Conservation (phyloP, 1,139 yeast genomes). For the Saccharomyces hybrid region DNA sequence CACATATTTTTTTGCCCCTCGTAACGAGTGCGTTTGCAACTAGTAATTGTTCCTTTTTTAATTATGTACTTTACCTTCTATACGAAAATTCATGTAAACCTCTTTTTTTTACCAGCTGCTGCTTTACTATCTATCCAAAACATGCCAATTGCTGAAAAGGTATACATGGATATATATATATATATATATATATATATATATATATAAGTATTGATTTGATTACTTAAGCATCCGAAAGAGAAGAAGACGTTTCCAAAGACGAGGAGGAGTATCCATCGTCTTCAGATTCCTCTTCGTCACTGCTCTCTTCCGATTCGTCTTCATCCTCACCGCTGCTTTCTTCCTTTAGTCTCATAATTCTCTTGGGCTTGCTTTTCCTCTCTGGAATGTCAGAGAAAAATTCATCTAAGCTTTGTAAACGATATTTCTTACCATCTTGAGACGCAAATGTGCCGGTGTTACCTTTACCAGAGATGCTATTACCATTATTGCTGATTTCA, state of each 20-base stretch:
- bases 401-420: constrained; percentile 75
- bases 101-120: not conserved
- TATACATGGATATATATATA: not conserved
- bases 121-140: not conserved
- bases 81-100: not conserved
- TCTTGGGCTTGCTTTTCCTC: constrained; percentile 21
- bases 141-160: not conserved
- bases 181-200: not conserved
- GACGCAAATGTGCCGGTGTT: constrained; percentile 2
- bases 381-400: constrained; percentile 58
- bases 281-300: constrained; percentile 24
- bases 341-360: constrained; percentile 31
- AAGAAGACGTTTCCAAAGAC: not conserved
- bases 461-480: not conserved
- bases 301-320: constrained; percentile 31
- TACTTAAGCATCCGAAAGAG: not conserved
- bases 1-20: not conserved
- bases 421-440: constrained; percentile 36
- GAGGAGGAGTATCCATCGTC: not conserved
- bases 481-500: not conserved
- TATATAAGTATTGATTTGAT: not conserved
- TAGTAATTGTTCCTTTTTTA: constrained; percentile 16
- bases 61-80: not conserved
- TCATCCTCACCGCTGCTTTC: constrained; percentile 28
- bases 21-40: not conserved